Conservation (phyloP, 2,329 filamentous ascomycete species). For the Colletotrichum cereale region DNA sequence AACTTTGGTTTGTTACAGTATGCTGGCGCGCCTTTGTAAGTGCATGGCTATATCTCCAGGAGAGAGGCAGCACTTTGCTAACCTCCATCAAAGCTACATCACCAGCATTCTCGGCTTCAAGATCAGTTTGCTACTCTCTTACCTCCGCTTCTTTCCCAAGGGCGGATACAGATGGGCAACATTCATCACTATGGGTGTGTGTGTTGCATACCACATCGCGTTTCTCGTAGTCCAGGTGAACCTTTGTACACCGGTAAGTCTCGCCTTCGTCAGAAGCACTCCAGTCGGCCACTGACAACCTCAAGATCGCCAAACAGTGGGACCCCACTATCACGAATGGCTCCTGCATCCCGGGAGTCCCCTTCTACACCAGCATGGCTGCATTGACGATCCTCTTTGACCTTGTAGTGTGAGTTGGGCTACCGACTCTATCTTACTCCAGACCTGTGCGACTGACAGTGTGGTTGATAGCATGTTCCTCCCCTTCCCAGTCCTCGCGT, state of each 20-base stretch:
- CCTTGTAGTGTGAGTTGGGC: constrained; percentile 53
- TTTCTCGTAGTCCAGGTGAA: constrained; percentile 53
- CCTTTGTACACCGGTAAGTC: constrained; percentile 50
- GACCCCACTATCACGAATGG: constrained; percentile 51
- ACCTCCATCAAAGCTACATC: constrained; percentile 50
- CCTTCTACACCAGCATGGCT: constrained; percentile 58
- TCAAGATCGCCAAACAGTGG: constrained; percentile 55
- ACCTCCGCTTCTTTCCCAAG: constrained; percentile 59
- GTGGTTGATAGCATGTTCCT: constrained; percentile 51
- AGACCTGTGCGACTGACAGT: neutral
- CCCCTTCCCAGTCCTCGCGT: constrained; percentile 56
- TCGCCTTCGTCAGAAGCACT: neutral
- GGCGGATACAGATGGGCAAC: constrained; percentile 50
- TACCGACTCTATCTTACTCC: accelerated
- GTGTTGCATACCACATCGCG: constrained; percentile 54
- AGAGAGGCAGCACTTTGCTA: neutral
- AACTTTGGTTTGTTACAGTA: constrained; percentile 58
- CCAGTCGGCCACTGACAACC: neutral
- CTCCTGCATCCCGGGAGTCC: constrained; percentile 54
- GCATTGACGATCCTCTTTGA: constrained; percentile 58
- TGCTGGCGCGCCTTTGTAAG: constrained; percentile 56
- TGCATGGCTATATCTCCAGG: accelerated
- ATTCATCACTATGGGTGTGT: constrained; percentile 50
- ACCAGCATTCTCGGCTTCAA: constrained; percentile 61
- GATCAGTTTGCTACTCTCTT: constrained; percentile 58